phyloP scores from a whole-genome alignment of 345 rosid genomes.

The Gossypium raimondii region DNA sequence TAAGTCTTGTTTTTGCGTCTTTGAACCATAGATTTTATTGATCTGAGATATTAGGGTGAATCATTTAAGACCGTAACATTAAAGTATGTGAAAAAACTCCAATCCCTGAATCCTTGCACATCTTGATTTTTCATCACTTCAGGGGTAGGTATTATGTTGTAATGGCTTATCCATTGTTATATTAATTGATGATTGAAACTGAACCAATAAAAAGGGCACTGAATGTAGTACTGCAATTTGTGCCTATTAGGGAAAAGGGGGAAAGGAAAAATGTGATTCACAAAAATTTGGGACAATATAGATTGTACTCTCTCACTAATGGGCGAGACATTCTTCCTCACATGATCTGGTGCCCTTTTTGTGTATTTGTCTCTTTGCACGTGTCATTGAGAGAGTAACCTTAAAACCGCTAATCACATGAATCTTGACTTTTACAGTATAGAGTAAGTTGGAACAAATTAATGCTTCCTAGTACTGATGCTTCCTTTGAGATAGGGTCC shows the following conservation, averaged over 20 bases:
- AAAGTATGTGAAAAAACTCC: neutral
- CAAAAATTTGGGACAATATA: neutral
- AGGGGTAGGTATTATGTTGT: neutral
- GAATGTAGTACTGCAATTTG: neutral
- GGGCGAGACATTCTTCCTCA: neutral
- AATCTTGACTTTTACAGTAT: neutral
- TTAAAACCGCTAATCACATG: neutral
- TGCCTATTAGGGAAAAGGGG: neutral
- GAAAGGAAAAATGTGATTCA: neutral
- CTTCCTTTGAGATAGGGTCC: neutral
- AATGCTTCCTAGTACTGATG: neutral
- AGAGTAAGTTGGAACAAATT: neutral
- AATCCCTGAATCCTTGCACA: neutral
- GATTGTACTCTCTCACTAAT: constrained; percentile 6
- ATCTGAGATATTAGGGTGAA: neutral
- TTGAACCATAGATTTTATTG: neutral
- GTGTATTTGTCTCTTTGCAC: neutral
- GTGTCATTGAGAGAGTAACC: neutral
- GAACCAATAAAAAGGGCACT: neutral
- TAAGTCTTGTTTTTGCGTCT: neutral
- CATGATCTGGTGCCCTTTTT: neutral
- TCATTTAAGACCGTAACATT: neutral
- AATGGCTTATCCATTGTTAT: neutral
- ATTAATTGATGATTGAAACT: neutral
- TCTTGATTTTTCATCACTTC: neutral